Percentiles rank a stretch among this genome's conserved stretches.
Evolutionary conservation across 331 rosid genomes (phyloP).

Genomic region (Saraca asoca): DNA sequence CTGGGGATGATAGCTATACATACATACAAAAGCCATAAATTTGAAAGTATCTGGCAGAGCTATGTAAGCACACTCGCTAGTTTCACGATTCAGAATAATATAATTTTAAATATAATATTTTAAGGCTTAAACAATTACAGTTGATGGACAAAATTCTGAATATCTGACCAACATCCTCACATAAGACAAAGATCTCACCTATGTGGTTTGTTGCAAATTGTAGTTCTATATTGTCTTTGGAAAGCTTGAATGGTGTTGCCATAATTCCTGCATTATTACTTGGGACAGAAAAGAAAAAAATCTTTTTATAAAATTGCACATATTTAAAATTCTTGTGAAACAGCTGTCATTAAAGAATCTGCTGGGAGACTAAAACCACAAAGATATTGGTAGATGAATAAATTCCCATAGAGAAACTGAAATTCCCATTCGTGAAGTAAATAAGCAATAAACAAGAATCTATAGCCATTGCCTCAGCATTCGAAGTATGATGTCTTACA

Average conservation of each 20-base stretch:
- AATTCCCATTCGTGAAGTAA: neutral
- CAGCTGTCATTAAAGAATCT: neutral
- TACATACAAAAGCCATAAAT: constrained; percentile 2
- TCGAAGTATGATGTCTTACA: constrained; percentile 46
- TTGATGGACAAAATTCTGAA: neutral
- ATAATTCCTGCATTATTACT: constrained; percentile 58
- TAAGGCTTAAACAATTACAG: neutral
- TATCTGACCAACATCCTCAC: neutral
- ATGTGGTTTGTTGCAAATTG: constrained; percentile 57
- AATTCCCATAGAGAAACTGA: neutral
- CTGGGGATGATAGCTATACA: neutral
- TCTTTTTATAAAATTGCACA: constrained; percentile 4
- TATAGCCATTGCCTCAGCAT: neutral
- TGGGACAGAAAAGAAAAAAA: constrained; percentile 20
- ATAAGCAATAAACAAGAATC: constrained; percentile 15
- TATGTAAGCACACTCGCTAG: neutral
- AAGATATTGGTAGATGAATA: neutral
- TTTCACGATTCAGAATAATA: too few species aligned
- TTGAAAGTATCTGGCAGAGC: constrained; percentile 3
- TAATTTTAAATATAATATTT: neutral
- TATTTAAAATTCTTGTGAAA: neutral
- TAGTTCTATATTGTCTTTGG: constrained; percentile 49
- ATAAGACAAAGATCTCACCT: constrained; percentile 33
- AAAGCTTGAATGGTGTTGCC: constrained; percentile 50
- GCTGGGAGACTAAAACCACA: neutral